A percentile compares a stretch with the other conserved stretches of the same genome.
phyloP scores from a whole-genome alignment of 2,329 filamentous ascomycete species.

The Aspergillus tanneri region DNA sequence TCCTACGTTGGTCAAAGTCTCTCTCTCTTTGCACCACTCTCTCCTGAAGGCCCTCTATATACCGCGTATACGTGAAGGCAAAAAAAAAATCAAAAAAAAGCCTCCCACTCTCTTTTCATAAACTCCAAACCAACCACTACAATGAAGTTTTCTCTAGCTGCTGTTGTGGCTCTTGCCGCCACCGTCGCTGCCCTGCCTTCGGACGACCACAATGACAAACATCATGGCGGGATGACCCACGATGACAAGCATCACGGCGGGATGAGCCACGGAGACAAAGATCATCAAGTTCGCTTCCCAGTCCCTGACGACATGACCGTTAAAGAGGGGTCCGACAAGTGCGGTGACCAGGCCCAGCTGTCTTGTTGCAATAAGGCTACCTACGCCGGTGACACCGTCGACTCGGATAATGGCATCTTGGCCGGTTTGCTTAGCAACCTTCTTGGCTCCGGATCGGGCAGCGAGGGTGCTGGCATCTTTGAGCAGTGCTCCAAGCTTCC shows the following conservation, averaged over 20 bases:
- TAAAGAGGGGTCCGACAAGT: conserved; percentile 41
- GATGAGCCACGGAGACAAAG: conserved; percentile 32
- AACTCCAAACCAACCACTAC: conserved; percentile 15
- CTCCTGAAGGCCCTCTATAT: too few relatives aligned
- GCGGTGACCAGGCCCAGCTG: conserved; percentile 39
- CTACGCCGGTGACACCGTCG: conserved; percentile 37
- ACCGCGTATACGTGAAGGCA: too few relatives aligned
- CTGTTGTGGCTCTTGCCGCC: conserved; percentile 37
- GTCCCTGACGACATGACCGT: conserved; percentile 34
- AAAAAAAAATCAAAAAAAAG: too few relatives aligned
- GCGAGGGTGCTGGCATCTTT: conserved; percentile 40
- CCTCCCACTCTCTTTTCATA: too few relatives aligned
- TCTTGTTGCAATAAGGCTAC: conserved; percentile 43
- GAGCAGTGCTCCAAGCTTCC: conserved; percentile 44
- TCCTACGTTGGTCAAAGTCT: conserved; percentile 33
- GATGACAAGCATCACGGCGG: conserved; percentile 18
- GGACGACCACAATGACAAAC: too few relatives aligned
- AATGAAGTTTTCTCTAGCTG: conserved; percentile 40
- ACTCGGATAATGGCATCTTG: conserved; percentile 33
- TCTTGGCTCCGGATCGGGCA: conserved; percentile 34
- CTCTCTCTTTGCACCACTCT: conserved; percentile 27
- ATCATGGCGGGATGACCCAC: conserved; percentile 23
- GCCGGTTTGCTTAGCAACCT: conserved; percentile 36
- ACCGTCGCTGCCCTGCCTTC: conserved; percentile 33
- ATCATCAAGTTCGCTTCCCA: conserved; percentile 35